These are phyloP conservation scores for Aureobasidium sp. DNA, from an alignment of 2,329 filamentous ascomycete genomes.

Conservation along the genomic window DNA sequence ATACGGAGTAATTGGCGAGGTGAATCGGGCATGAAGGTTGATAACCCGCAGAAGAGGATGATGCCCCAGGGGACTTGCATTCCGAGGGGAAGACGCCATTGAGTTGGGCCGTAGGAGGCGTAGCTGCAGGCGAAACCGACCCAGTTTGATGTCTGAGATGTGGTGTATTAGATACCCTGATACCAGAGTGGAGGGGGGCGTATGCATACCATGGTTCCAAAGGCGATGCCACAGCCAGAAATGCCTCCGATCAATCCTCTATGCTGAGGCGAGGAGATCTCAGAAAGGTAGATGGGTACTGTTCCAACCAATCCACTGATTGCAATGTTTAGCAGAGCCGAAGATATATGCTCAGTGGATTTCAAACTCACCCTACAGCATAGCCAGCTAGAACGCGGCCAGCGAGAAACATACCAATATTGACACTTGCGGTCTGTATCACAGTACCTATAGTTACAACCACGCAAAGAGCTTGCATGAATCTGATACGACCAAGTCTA, in stretches of 20 bases:
- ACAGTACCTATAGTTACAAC: constrained; percentile 46
- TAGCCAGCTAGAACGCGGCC: constrained; percentile 23
- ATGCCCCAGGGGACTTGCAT: constrained; percentile 50
- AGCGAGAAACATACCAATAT: constrained; percentile 28
- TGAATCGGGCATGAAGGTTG: constrained; percentile 49
- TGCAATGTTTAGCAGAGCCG: background rate
- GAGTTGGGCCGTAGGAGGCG: constrained; percentile 43
- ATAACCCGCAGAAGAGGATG: constrained; percentile 44
- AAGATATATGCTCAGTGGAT: background rate
- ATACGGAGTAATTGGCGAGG: constrained; percentile 45
- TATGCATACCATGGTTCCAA: constrained; percentile 41
- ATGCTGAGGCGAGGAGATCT: constrained; percentile 38
- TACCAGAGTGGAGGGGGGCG: too few relatives aligned
- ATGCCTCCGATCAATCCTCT: constrained; percentile 46
- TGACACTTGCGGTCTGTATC: constrained; percentile 47
- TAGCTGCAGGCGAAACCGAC: constrained; percentile 48
- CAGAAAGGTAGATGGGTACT: constrained; percentile 48
- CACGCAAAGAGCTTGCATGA: constrained; percentile 39
- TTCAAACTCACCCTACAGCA: constrained; percentile 18
- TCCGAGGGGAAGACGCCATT: constrained; percentile 48
- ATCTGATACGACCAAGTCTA: constrained; percentile 30
- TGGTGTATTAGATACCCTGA: too few relatives aligned
- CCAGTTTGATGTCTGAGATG: constrained; percentile 41
- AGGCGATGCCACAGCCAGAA: constrained; percentile 44
- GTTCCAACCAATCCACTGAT: constrained; percentile 37